Base-by-base conservation (phyloP, 2,329 filamentous ascomycete species). In the Trichoderma citrinoviride region DNA sequence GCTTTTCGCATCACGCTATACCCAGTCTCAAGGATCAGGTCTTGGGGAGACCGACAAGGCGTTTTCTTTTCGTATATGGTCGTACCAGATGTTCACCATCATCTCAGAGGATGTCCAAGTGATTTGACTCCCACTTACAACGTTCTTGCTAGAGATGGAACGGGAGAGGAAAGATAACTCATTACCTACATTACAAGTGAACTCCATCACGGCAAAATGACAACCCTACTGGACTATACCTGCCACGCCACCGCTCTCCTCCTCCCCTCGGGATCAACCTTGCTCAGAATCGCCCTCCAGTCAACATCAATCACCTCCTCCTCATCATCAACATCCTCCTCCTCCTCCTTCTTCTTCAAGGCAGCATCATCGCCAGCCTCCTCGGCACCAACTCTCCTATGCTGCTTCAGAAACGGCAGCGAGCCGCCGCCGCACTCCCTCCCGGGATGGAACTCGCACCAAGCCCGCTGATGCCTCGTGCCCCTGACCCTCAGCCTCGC, bases 371-470 rank as follows among this genome's bases (percentile, higher is more conserved):
- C 62, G 40, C 19, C 46, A 8, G 1, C 8, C 8, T 10, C 49
- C 7, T 47, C 41, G 27, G 3, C 33, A 37, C 12, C 12, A 29
- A 29, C 27, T 7, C 37, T 44, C 21, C 57, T 52, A n/a, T n/a
- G n/a, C n/a, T 3, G 25, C 14, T 25, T 46, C 25, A 58, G 12
- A 19, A 41, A 33, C 12, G 50, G 60, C 10, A 41, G 58, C n/a
- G 27, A 46, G n/a, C 29, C 50, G 12, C 29, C 43, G n/a, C 29
- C 50, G 12, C 29, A 46, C 41, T 53, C 27, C 19, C 61, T 69
- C 33, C 68, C 70, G 12, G 66, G 66, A 52, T 82, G 79, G 66
- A 81, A 82, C 23, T 72, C 73, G 65, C 80, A 82, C 76, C 80
- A 81, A 1, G 76, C 70, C 21, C 68, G 65, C 58, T 73, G 72